Evolutionary conservation across 108 stramenopile species (phyloP), one percentile per base, ranked within the genome.

Genomic region (Craspedostauros australis): DNA sequence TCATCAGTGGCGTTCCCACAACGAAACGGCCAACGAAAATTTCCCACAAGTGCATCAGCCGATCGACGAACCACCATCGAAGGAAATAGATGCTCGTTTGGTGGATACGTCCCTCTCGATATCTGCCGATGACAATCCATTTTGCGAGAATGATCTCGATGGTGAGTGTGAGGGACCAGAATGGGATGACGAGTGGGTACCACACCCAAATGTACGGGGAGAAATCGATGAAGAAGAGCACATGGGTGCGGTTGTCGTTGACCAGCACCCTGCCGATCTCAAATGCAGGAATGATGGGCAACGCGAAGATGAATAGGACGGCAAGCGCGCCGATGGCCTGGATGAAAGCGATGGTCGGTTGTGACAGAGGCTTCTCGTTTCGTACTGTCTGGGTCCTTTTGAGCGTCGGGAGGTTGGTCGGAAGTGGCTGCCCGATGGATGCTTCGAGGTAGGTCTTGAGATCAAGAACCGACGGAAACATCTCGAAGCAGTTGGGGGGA

Each of bases 71-170:
- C 50, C 50, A 52, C 50, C 50, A 52, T 18, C 22, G 50, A 15
- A 40, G 4, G 22, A 21, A 52, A 36, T 16, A 3, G 5, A 52
- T 4, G 14, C 20, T 21, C 16, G 30, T 30, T 22, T 4, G 18
- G 6, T 16, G 5, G 4, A 52, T 34, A 21, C 16, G 8, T 16
- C 32, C 32, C 19, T 34, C 50, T 6, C 16, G 16, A 34, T 52
- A 52, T 33, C 32, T 52, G 19, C 50, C 28, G 21, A 52, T 52
- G 5, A 52, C 5, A 37, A 52, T 43, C 50, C 50, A 52, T 22
- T 52, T 52, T 7, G 5, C 5, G 9, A 52, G 34, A n/a, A 37
- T n/a, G 4, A 12, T 4, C n/a, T 18, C n/a, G n/a, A n/a, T n/a
- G n/a, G n/a, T n/a, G n/a, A n/a, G 12, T 5, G 50, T 16, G 15